A percentile compares a stretch with the other conserved stretches of the same genome.
Conservation (phyloP, 2,329 filamentous ascomycete genomes). For the Rhinocladiella mackenziei region DNA sequence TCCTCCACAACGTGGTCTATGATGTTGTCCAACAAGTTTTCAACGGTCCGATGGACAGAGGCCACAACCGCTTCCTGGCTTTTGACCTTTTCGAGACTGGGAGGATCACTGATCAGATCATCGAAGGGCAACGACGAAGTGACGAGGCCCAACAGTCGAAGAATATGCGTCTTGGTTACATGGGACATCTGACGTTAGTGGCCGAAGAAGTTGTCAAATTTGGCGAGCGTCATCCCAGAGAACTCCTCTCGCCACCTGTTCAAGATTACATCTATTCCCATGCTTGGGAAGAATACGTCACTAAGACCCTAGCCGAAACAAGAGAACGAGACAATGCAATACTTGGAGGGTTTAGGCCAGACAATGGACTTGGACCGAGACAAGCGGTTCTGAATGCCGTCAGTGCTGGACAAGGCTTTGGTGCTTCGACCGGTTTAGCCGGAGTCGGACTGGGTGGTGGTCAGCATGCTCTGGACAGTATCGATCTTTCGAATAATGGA, state of each 20-base stretch:
- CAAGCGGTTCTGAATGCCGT: slow-evolving; percentile 61
- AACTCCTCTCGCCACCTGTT: slow-evolving; percentile 77
- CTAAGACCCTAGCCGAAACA: slow-evolving; percentile 87
- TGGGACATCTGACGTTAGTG: slow-evolving; percentile 95
- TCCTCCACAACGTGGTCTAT: slow-evolving; percentile 97
- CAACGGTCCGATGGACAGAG: slow-evolving; percentile 94
- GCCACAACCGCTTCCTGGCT: slow-evolving; percentile 83
- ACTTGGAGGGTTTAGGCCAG: slow-evolving; percentile 86
- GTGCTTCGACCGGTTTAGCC: slow-evolving; percentile 65
- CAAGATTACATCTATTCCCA: slow-evolving; percentile 83
- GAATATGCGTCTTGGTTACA: slow-evolving; percentile 92
- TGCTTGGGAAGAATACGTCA: slow-evolving; percentile 92
- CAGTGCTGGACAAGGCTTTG: slow-evolving; percentile 55
- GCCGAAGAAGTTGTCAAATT: slow-evolving; percentile 99
- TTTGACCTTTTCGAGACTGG: slow-evolving; percentile 90
- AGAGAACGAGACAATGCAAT: slow-evolving; percentile 97
- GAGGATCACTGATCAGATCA: slow-evolving; percentile 83
- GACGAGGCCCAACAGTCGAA: slow-evolving; percentile 79
- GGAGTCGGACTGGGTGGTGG: slow-evolving; percentile 74
- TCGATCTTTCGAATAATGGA: slow-evolving; percentile 64
- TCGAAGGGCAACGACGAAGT: slow-evolving; percentile 81
- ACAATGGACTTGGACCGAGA: slow-evolving; percentile 78
- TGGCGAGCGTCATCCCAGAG: slow-evolving; percentile 85
- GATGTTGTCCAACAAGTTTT: slow-evolving; percentile 99
- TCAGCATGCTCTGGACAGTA: slow-evolving; percentile 51